A percentile compares a stretch with the other conserved stretches of the same genome.
Evolutionary conservation across 345 rosid genomes (phyloP).

Genomic region (Anastatica hierochuntica): DNA sequence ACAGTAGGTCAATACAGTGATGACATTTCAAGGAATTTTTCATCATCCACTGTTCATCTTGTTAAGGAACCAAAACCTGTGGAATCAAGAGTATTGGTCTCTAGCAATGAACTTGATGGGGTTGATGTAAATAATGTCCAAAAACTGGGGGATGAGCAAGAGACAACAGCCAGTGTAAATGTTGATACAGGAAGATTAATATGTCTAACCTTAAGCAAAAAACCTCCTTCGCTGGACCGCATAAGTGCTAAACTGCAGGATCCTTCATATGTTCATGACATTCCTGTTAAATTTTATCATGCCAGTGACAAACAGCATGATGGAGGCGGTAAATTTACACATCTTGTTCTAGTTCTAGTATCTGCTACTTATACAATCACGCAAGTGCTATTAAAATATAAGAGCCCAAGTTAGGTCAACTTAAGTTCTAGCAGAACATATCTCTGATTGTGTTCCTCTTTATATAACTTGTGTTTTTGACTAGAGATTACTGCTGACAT

Average conservation of each 20-base stretch:
- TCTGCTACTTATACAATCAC: constrained; percentile 1
- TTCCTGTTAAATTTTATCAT: constrained; percentile 8
- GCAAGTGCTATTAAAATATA: neutral
- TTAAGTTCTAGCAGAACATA: constrained; percentile 1
- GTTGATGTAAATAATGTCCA: constrained; percentile 12
- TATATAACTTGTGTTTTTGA: neutral
- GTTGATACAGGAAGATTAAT: constrained; percentile 24
- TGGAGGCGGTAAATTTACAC: constrained; percentile 37
- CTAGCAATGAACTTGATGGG: constrained; percentile 19
- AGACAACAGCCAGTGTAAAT: constrained; percentile 12
- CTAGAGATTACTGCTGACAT: constrained; percentile 28
- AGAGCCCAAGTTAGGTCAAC: neutral
- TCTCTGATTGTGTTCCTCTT: neutral
- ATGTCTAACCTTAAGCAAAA: constrained; percentile 44
- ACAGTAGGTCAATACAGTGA: constrained; percentile 19
- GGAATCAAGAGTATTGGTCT: constrained; percentile 14
- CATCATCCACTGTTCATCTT: constrained; percentile 17
- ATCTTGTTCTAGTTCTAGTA: constrained; percentile 7
- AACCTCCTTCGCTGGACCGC: constrained; percentile 36
- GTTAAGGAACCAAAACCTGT: constrained; percentile 11
- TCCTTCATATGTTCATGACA: constrained; percentile 24
- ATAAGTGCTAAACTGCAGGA: constrained; percentile 28
- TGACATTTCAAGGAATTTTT: constrained; percentile 16
- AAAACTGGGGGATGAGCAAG: constrained; percentile 20
- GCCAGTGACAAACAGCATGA: constrained; percentile 22